Evolutionary conservation across 257 asterid species (phyloP).

Genomic region (Nicotiana attenuata): DNA sequence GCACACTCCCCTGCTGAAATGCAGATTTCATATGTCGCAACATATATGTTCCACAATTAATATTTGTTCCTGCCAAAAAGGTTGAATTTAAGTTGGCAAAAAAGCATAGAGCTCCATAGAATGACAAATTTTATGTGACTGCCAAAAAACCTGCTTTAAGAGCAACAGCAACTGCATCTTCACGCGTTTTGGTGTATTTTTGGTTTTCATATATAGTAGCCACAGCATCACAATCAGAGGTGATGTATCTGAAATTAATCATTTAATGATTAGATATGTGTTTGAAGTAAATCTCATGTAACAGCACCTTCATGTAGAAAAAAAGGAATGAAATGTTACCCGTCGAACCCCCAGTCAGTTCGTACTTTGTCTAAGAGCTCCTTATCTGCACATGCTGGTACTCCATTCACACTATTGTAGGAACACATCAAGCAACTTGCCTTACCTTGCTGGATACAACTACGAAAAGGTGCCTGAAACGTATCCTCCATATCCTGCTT

Average conservation of each 20-base stretch:
- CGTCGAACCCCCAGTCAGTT: constrained; percentile 74
- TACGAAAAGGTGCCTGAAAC: constrained; percentile 70
- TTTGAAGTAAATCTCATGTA: constrained; percentile 6
- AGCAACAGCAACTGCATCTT: constrained; percentile 86
- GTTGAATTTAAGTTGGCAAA: not conserved
- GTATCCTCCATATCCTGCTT: constrained; percentile 91
- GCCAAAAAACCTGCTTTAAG: constrained; percentile 67
- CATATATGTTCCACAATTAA: constrained; percentile 90
- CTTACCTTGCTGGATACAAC: constrained; percentile 71
- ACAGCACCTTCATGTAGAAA: not conserved
- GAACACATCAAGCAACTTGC: constrained; percentile 98
- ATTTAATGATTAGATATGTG: constrained; percentile 18
- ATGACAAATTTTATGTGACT: not conserved
- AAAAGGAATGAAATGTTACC: constrained; percentile 43
- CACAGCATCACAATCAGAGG: constrained; percentile 96
- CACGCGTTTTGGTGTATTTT: constrained; percentile 52
- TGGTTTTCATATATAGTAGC: constrained; percentile 76
- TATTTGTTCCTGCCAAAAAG: constrained; percentile 67
- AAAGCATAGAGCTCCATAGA: not conserved
- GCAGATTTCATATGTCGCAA: constrained; percentile 66
- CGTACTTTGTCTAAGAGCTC: constrained; percentile 69
- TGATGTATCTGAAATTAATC: constrained; percentile 55
- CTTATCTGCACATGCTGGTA: constrained; percentile 77
- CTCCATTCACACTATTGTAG: constrained; percentile 76
- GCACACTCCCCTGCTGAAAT: constrained; percentile 53